phyloP scores from a whole-genome alignment of 768 basidiomycete genomes.

The Boletus insuetus region DNA sequence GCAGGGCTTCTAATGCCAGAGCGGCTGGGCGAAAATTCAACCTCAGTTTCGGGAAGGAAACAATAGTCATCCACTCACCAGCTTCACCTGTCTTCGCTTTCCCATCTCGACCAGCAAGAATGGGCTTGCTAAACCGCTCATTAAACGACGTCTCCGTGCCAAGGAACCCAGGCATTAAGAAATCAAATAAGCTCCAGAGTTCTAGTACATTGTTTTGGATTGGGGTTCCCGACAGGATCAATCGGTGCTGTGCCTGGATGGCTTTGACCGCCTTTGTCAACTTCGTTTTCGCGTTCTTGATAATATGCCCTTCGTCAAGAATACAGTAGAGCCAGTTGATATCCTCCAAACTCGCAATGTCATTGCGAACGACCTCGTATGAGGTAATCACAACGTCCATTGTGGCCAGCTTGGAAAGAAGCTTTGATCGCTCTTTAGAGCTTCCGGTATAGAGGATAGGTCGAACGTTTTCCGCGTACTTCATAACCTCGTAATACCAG shows the following conservation, averaged over 20 bases:
- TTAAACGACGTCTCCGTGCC: conserved; percentile 95
- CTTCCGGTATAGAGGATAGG: conserved; percentile 90
- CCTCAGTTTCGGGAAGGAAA: neutral
- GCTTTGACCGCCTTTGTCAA: conserved; percentile 94
- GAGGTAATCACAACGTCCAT: conserved; percentile 96
- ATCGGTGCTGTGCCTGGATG: conserved; percentile 85
- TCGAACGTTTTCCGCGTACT: conserved; percentile 81
- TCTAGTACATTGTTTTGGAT: conserved; percentile 99
- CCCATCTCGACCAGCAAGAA: conserved; percentile 90
- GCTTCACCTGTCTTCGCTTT: conserved; percentile 95
- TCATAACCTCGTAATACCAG: conserved; percentile 97
- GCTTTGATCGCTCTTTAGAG: conserved; percentile 70
- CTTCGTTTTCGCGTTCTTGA: conserved; percentile 99
- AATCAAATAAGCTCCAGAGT: conserved; percentile 98
- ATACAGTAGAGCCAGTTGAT: conserved; percentile 94
- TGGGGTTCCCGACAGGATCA: conserved; percentile 95
- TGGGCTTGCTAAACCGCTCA: conserved; percentile 94
- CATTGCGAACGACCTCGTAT: conserved; percentile 96
- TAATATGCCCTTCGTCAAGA: conserved; percentile 96
- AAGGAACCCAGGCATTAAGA: conserved; percentile 98
- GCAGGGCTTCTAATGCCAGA: conserved; percentile 89
- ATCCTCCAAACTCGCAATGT: conserved; percentile 70
- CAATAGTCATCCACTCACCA: conserved; percentile 50
- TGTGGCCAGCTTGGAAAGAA: conserved; percentile 60
- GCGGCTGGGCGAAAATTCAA: conserved; percentile 58